Base-by-base conservation (phyloP, 2,329 filamentous ascomycete species). In the Ceratocystis destructans region DNA sequence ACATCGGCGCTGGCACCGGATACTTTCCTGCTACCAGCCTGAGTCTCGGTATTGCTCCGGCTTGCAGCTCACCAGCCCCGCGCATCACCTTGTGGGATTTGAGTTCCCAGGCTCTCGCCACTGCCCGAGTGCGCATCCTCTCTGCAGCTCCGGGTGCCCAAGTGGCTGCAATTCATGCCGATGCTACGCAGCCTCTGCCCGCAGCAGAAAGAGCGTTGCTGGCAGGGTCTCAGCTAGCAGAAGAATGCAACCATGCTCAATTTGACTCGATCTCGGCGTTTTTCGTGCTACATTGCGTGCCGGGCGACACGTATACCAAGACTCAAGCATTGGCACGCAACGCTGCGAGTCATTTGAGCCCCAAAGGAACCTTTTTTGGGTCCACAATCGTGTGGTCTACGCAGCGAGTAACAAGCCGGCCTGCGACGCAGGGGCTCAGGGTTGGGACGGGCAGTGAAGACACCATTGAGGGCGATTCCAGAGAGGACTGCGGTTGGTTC, bases 1-100 rank as follows among this genome's bases (percentile, higher is more conserved):
- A 78, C 69, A 71, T 75, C 28, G 76, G 76, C 62, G 75, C 77
- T n/a, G 76, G 73, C 1, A 75, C 74, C 2, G 76, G 76, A 10
- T 78, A 73, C 68, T 77, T 76, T 62, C 75, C 74, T 0, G 71
- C 73, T 31, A 68, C 67, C 10, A 71, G 73, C 4, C 69, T 75
- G 28, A 68, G 67, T 1, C 68, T 69, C 37, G 55, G 67, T 69
- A 53, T 61, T 50, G 28, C 28, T 8, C 28, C 55, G 33, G 28
- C 12, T 1, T 15, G 28, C 55, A 10, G 55, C 64, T 61, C 37
- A 5, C 62, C 68, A 62, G 70, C 67, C 61, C 72, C 73, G 48
- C 68, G 71, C 4, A 69, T 78, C 2, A 73, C 74, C 1, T 71
- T 78, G 10, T 70, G 75, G 53, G 77, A 78, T 70, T 68, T 76